Base-by-base conservation (phyloP, 2,329 filamentous ascomycete genomes). In the Ophiocordyceps camponoti-floridani region DNA sequence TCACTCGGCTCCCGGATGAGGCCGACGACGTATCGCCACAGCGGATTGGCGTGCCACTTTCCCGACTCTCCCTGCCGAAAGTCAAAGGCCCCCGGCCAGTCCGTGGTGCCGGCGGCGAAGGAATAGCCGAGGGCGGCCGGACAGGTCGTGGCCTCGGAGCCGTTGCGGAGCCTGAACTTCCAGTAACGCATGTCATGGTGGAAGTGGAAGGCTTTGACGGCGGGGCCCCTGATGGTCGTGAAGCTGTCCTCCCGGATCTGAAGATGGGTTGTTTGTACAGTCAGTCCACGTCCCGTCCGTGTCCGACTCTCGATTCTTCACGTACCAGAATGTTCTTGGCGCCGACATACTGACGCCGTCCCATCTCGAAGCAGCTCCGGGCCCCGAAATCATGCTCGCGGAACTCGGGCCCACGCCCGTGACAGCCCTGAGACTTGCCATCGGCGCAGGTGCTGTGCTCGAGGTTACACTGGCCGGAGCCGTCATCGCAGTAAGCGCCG, bases 81-180 rank as follows among this genome's bases (percentile, higher is more conserved):
- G 61, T 96, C 89, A 54, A 94, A 94, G 0, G 78, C 79, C 1
- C 89, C 89, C 0, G 89, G 88, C 6, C 89, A 86, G 58, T 96
- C 89, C 0, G 85, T 84, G 0, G 89, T 96, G 11, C 89, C 89
- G 1, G 84, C 89, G 0, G 89, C 89, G 57, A 96, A 96, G 0
- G 84, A 88, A 58, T 91, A 94, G 6, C 89, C 89, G 47, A 96
- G 66, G 0, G 87, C 86, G 0, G 88, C 88, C 4, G 87, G 81
- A 53, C 89, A 96, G 0, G 88, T 94, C 43, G 65, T 69, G 7
- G 79, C 83, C 28, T 63, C 63, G 3, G 75, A 77, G 41, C 84
- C 83, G 52, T 94, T 86, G 0, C 79, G 72, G 1, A 88, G 75
- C 3, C 65, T 60, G 56, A 95, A 94, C 1, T 70, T 71, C 58